Evolutionary conservation across 2,329 filamentous ascomycete genomes (phyloP).

Genomic region (Cryphonectria radicalis): DNA sequence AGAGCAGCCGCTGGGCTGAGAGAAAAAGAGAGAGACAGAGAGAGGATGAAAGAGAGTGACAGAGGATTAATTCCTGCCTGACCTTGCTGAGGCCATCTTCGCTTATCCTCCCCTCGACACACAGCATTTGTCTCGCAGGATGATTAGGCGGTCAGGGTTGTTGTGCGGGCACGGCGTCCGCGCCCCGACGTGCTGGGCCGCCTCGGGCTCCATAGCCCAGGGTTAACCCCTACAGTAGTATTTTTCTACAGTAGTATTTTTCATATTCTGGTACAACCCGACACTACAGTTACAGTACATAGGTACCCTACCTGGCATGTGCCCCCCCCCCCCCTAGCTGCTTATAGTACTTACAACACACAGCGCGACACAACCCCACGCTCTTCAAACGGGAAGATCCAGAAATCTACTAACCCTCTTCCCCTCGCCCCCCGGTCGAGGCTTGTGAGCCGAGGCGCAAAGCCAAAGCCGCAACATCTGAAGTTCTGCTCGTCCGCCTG

Average conservation of each 20-base stretch:
- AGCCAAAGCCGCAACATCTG: conserved; percentile 4
- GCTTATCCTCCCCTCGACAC: background rate
- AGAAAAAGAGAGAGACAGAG: background rate
- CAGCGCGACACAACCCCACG: background rate
- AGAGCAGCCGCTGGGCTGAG: too few relatives aligned
- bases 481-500: background rate
- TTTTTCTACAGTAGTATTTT: too few relatives aligned
- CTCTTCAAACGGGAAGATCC: conserved; percentile 5
- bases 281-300: too few relatives aligned
- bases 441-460: conserved; percentile 2
- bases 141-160: background rate
- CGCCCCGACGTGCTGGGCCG: background rate
- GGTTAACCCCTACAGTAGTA: background rate
- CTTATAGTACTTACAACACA: background rate
- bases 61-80: background rate
- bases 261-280: too few relatives aligned
- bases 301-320: too few relatives aligned
- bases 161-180: background rate
- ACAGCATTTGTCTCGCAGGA: background rate
- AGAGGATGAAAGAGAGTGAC: background rate
- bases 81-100: background rate
- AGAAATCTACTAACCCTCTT: background rate
- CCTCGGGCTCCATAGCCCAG: background rate
- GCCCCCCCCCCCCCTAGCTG: too few relatives aligned
- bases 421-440: background rate